Evolutionary conservation across 2,329 filamentous ascomycete genomes (phyloP).

Genomic region (Plenodomus biglobosus): DNA sequence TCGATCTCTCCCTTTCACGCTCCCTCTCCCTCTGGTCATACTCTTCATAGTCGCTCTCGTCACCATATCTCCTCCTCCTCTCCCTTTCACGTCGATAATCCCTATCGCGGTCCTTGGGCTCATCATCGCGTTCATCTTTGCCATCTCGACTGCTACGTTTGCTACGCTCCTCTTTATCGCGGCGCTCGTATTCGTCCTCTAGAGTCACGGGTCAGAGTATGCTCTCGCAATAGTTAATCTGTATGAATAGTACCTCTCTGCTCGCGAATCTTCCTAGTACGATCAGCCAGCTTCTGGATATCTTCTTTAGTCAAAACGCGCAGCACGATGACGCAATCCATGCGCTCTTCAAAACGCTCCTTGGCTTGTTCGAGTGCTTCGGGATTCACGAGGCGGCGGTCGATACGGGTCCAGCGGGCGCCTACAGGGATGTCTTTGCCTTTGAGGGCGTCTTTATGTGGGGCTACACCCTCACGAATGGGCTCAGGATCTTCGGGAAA

Average conservation of each 20-base stretch:
- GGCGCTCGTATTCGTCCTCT: constrained; percentile 40
- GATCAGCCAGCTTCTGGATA: constrained; percentile 81
- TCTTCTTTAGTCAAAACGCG: constrained; percentile 85
- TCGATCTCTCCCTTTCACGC: constrained; percentile 24
- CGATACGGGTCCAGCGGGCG: constrained; percentile 92
- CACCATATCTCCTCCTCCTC: constrained; percentile 17
- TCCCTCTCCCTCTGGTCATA: constrained; percentile 2
- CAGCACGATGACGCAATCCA: constrained; percentile 91
- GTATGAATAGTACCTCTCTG: constrained; percentile 16
- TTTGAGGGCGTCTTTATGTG: constrained; percentile 83
- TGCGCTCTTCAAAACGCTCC: constrained; percentile 87
- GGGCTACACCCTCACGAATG: constrained; percentile 85
- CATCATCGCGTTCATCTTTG: constrained; percentile 36
- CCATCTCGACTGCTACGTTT: constrained; percentile 33
- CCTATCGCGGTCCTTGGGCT: constrained; percentile 18
- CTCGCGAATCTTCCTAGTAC: constrained; percentile 76
- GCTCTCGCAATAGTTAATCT: not conserved
- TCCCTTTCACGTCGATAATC: constrained; percentile 15
- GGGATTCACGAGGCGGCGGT: constrained; percentile 83
- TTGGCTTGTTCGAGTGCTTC: constrained; percentile 83
- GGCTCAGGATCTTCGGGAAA: constrained; percentile 87
- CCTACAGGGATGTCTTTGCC: constrained; percentile 68
- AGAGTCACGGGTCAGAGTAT: constrained; percentile 11
- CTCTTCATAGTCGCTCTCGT: constrained; percentile 33
- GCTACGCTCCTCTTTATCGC: constrained; percentile 24